Evolutionary conservation across 1,284 basidiomycete genomes (phyloP).

Genomic region (Mycosarcoma maydis): DNA sequence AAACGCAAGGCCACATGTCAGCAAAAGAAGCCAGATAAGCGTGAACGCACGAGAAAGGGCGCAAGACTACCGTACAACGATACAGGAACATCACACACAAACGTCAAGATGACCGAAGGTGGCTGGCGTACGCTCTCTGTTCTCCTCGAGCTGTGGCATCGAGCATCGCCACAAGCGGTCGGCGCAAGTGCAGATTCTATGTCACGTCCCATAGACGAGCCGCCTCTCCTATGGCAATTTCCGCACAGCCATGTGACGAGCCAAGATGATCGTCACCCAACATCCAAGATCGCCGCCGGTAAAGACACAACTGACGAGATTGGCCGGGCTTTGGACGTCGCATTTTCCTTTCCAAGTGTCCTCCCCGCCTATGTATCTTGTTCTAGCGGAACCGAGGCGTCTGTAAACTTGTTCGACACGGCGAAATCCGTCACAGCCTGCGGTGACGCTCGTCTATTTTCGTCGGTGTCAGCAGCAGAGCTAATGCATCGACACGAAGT

Average conservation of each 20-base stretch:
- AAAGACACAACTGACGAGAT: conserved; percentile 19
- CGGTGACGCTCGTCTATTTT: conserved; percentile 19
- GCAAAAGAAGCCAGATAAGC: conserved; percentile 19
- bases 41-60: neutral
- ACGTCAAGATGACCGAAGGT: conserved; percentile 32
- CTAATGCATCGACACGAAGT: conserved; percentile 25
- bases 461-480: conserved; percentile 25
- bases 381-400: conserved; percentile 1
- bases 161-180: neutral
- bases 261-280: neutral
- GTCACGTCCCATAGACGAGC: neutral
- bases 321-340: conserved; percentile 30
- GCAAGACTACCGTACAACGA: neutral
- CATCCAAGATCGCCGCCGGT: neutral
- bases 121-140: conserved; percentile 38
- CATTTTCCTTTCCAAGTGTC: conserved; percentile 30
- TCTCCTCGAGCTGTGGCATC: conserved; percentile 31
- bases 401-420: conserved; percentile 9
- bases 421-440: conserved; percentile 1
- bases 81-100: neutral
- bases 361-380: conserved; percentile 16
- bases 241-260: conserved; percentile 8
- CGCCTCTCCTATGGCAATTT: conserved; percentile 39
- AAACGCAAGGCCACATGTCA: neutral
- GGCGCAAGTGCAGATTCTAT: neutral